Evolutionary conservation across 139 green algal species (phyloP).

Genomic region (Medakamo hakoo): DNA sequence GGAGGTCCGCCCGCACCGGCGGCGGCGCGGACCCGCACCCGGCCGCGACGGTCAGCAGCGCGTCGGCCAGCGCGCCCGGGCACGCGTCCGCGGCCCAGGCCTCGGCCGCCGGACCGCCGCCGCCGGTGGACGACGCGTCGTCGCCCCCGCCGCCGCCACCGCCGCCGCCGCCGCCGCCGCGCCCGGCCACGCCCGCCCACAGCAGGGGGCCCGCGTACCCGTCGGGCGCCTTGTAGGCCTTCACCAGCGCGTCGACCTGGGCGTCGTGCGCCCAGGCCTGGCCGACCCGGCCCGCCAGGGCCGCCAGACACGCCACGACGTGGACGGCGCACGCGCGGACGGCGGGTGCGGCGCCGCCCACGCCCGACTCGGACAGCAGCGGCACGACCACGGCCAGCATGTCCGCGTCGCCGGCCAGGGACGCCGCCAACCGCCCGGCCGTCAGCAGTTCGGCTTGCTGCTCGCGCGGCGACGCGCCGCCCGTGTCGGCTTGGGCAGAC

Average conservation of each 20-base stretch:
- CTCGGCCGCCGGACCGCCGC: neutral
- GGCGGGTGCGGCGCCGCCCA: slow-evolving; percentile 2
- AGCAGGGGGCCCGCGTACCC: neutral
- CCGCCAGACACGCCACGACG: neutral
- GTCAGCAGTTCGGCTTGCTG: slow-evolving; percentile 5
- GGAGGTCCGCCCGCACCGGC: slow-evolving; percentile 28
- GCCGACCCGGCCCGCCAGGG: neutral
- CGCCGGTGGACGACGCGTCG: neutral
- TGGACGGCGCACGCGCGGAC: neutral
- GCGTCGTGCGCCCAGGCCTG: neutral
- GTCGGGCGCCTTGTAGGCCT: neutral
- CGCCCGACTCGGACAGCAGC: slow-evolving; percentile 13
- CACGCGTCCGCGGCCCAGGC: slow-evolving; percentile 7
- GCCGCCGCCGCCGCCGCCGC: slow-evolving; percentile 9
- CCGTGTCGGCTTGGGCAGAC: no score
- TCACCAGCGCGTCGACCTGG: slow-evolving; percentile 10
- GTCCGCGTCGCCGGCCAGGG: slow-evolving; percentile 9
- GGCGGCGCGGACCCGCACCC: slow-evolving; percentile 9
- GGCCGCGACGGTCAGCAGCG: slow-evolving; percentile 19
- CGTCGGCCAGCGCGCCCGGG: slow-evolving; percentile 26
- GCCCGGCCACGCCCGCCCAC: no score
- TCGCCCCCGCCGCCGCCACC: slow-evolving; percentile 1
- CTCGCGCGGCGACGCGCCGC: neutral
- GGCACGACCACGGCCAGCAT: slow-evolving; percentile 11
- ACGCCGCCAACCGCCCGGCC: slow-evolving; percentile 9